Base-by-base conservation (phyloP, 2,329 filamentous ascomycete genomes). In the Penicillium sp. region DNA sequence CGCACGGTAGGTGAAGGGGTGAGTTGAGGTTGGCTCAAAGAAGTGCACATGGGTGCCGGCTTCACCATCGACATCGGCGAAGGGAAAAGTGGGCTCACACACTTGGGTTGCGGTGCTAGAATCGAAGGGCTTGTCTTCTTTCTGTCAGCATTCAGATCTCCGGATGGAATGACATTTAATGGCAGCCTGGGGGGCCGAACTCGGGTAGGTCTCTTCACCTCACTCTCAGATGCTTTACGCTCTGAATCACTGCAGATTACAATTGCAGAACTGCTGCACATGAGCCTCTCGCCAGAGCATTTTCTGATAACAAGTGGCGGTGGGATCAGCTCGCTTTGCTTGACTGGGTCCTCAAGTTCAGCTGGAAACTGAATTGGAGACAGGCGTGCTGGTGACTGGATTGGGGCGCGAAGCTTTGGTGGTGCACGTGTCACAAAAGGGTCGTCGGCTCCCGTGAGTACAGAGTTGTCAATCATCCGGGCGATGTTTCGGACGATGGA, bases 241-340 rank as follows among this genome's bases (percentile, higher is more conserved):
- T 47, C 26, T n/a, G 38, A 23, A 36, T 7, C n/a, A 23, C 26
- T 38, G 13, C 29, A 10, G n/a, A 32, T 36, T 18, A 26, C 27
- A 26, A n/a, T 32, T 34, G 29, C n/a, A n/a, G 51, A 36, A 11
- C 18, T 29, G 6, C 19, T 30, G 26, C 51, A 53, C 46, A 29
- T 53, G 11, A 40, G n/a, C 2, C 46, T 26, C 8, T 55, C 55
- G 9, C 51, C 50, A 32, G 48, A 51, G 7, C 47, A 26, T 54
- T 70, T 70, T 18, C 55, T 57, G 7, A 72, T 56, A 6, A 56
- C 56, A 11, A 72, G 59, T 2, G 70, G 70, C 14, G 59, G 55
- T 1, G 69, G 70, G 34, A 66, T 54, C 16, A 70, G 56, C 2
- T 23, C 26, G 10, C 41, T 38, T 8, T 29, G 49, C 48, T 57